Percentiles rank a stretch among this genome's conserved stretches.
These are phyloP conservation scores for Fraxinus latifolia DNA, from an alignment of 305 asterid species.

Conservation along the genomic window DNA sequence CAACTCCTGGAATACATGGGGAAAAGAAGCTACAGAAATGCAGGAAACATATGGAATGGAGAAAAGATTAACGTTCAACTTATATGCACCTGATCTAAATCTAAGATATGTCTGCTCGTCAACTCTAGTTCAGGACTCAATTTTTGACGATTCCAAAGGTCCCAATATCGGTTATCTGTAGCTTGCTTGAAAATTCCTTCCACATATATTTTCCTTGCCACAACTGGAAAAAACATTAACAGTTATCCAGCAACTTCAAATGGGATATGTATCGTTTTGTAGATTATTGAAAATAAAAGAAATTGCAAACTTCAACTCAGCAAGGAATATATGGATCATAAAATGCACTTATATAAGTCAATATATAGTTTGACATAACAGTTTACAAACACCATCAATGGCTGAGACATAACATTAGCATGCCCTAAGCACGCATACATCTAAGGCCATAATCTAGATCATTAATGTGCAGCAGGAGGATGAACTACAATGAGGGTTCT, in stretches of 20 bases:
- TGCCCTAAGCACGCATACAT: not conserved
- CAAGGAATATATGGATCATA: not conserved
- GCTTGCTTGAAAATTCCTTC: constrained; percentile 86
- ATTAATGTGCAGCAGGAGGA: not conserved
- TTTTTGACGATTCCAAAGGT: constrained; percentile 86
- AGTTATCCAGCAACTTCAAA: constrained; percentile 18
- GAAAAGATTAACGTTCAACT: constrained; percentile 16
- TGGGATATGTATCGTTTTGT: constrained; percentile 12
- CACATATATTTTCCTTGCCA: constrained; percentile 74
- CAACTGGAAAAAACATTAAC: constrained; percentile 45
- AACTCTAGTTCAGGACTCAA: constrained; percentile 79
- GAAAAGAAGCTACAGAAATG: constrained; percentile 18
- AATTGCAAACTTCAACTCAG: constrained; percentile 3
- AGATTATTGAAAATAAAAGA: not conserved
- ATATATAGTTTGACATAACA: constrained; percentile 16
- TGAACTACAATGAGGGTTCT: not conserved
- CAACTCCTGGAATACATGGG: constrained; percentile 45
- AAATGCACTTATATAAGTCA: not conserved
- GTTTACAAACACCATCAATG: not conserved
- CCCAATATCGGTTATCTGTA: constrained; percentile 76
- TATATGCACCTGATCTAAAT: constrained; percentile 61
- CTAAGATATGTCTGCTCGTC: constrained; percentile 60
- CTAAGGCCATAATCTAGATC: not conserved
- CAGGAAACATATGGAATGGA: constrained; percentile 20
- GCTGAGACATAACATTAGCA: not conserved